Base-by-base conservation (phyloP, 106 monocot species). In the Agapanthus africanus region DNA sequence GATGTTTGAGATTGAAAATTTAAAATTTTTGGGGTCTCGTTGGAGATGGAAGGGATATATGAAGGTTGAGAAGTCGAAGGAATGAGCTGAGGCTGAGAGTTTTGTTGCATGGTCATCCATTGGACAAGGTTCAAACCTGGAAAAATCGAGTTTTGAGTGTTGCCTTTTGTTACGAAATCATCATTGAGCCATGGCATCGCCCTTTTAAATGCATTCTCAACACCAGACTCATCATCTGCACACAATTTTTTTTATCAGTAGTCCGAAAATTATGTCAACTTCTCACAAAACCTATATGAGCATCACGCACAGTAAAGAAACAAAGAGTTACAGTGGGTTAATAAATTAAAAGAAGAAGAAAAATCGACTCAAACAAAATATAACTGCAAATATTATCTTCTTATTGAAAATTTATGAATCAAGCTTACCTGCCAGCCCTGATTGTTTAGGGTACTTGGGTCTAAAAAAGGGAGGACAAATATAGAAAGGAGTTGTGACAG, bases 51-150 rank as follows among this genome's bases (percentile, higher is more conserved):
- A 28, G 81, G 75, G 23, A 91, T 76, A 68, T 71, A 57, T n/a
- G n/a, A n/a, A 3, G 81, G 74, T 54, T 76, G 92, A 65, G 70
- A 44, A 36, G 87, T 63, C 11, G 88, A 72, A 11, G 79, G 62
- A 10, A 71, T 44, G 33, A 76, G 39, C 63, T 84, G 86, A 25
- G 84, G 56, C n/a, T n/a, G n/a, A n/a, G n/a, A n/a, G 44, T 84
- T 85, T 46, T 82, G 87, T 59, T 94, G 94, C 90, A 90, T 83
- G 19, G 77, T 76, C 94, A 94, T 90, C 94, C 94, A 94, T 54
- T 90, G 94, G 21, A 80, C 90, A 66, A 94, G 74, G 63, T 80
- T 94, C 15, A 94, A 66, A 0, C 94, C 87, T 0, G 93, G 74
- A 41, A 87, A 83, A 11, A 87, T 33, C 66, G 86, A 49, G 74